phyloP scores from a whole-genome alignment of 441 rosid species.

The Macaranga tanarius region DNA sequence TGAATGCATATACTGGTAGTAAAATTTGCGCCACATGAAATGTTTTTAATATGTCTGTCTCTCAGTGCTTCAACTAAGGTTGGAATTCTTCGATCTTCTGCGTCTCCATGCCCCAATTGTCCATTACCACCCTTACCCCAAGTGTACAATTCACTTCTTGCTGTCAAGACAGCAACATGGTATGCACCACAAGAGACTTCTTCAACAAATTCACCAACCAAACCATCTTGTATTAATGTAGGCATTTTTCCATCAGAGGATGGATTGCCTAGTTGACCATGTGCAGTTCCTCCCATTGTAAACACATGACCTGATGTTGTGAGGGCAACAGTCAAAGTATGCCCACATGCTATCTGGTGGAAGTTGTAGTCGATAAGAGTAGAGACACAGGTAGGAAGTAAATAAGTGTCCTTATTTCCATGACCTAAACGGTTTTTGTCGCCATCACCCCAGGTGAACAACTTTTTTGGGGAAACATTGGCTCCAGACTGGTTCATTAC shows the following conservation, averaged over 20 bases:
- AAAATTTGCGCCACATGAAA: constrained; percentile 90
- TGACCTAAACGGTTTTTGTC: constrained; percentile 83
- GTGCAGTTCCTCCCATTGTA: constrained; percentile 69
- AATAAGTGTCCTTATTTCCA: constrained; percentile 72
- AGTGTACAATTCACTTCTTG: constrained; percentile 87
- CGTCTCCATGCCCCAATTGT: constrained; percentile 84
- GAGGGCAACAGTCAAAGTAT: constrained; percentile 74
- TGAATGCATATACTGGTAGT: constrained; percentile 89
- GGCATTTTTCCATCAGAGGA: constrained; percentile 69
- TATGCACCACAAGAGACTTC: constrained; percentile 81
- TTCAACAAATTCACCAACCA: constrained; percentile 90
- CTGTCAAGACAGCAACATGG: constrained; percentile 80
- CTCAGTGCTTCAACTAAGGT: constrained; percentile 71
- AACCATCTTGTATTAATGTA: constrained; percentile 69
- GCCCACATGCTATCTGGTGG: constrained; percentile 81
- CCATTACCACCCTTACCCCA: constrained; percentile 96
- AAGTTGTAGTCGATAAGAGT: constrained; percentile 85
- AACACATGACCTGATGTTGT: constrained; percentile 92
- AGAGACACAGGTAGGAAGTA: constrained; percentile 80
- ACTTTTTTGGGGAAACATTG: constrained; percentile 58
- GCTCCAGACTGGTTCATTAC: constrained; percentile 58
- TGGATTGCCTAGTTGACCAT: constrained; percentile 79
- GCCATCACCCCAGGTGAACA: constrained; percentile 99
- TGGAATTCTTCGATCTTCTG: constrained; percentile 66
- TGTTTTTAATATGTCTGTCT: constrained; percentile 75